Base-by-base conservation (phyloP, 805 yeast genomes). In the Saturnispora saitoi region DNA sequence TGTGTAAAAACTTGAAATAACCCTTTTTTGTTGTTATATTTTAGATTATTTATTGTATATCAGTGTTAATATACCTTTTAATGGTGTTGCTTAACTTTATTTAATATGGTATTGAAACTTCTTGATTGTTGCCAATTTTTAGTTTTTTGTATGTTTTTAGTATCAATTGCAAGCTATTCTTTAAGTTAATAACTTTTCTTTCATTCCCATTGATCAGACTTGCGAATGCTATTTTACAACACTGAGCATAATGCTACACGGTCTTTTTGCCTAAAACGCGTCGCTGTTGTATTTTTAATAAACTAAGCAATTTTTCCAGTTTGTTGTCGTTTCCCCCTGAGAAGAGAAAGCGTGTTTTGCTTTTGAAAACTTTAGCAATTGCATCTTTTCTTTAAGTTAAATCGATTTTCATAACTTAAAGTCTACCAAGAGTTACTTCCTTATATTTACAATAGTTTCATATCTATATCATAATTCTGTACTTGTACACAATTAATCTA, bases 21-120 rank as follows among this genome's bases (percentile, higher is more conserved):
- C 28, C 28, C 28, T 24, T 24, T 22, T 9, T 37, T 9, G 7
- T 14, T 42, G 36, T 24, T 30, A 15, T 34, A 19, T 38, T 11
- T 29, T 42, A 30, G 34, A 42, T 42, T 29, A 42, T 30, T 42
- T 42, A 42, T 42, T 42, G 44, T 42, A 42, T 42, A 42, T 42
- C 44, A 42, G 26, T 19, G 32, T 19, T 22, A 24, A 24, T 24
- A 6, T 6, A 24, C 28, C 28, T 9, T 24, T 24, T 24, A 24
- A 24, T 24, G 28, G 28, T 24, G 28, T 24, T 24, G 28, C 8
- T 24, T 24, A 24, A 24, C 5, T 24, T 24, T 24, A 6, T 24
- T 24, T 1, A 6, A 24, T 9, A 2, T 24, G 8, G 28, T 24
- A 24, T 9, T 24, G 5, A 24, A 24, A 9, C 28, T 9, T 24